These are phyloP conservation scores for Pyrrhoderma noxium DNA, from an alignment of 1,284 basidiomycete genomes.

Conservation along the genomic window DNA sequence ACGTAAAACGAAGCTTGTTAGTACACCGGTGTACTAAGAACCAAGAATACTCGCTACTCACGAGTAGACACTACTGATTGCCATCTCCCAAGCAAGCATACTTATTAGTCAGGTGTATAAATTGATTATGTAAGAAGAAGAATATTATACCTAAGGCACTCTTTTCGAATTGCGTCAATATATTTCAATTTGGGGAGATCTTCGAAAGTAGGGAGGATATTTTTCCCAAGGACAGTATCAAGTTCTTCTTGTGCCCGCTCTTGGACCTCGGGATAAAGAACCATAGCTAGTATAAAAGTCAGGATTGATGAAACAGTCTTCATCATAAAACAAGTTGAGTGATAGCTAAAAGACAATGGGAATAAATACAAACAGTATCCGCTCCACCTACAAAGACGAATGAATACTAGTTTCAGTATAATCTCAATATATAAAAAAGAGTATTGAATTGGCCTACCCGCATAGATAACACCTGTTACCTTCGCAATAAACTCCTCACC, in stretches of 20 bases:
- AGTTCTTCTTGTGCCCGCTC: constrained; percentile 21
- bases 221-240: constrained; percentile 21
- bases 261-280: constrained; percentile 19
- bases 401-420: background rate
- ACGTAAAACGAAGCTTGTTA: background rate
- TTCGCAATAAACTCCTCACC: background rate
- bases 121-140: background rate
- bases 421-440: background rate
- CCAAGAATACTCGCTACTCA: background rate
- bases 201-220: constrained; percentile 20
- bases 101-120: background rate
- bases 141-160: constrained; percentile 16
- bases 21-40: constrained; percentile 10
- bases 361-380: background rate
- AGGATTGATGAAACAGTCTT: constrained; percentile 2
- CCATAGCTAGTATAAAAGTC: constrained; percentile 2
- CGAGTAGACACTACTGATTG: constrained; percentile 38
- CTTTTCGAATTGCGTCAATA: constrained; percentile 21
- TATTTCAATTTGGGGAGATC: constrained; percentile 22
- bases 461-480: background rate
- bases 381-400: background rate
- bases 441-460: background rate
- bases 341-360: no score
- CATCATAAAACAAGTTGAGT: background rate
- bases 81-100: constrained; percentile 36